Conservation (phyloP, 805 yeast species). For the Ogataea glucozyma region DNA sequence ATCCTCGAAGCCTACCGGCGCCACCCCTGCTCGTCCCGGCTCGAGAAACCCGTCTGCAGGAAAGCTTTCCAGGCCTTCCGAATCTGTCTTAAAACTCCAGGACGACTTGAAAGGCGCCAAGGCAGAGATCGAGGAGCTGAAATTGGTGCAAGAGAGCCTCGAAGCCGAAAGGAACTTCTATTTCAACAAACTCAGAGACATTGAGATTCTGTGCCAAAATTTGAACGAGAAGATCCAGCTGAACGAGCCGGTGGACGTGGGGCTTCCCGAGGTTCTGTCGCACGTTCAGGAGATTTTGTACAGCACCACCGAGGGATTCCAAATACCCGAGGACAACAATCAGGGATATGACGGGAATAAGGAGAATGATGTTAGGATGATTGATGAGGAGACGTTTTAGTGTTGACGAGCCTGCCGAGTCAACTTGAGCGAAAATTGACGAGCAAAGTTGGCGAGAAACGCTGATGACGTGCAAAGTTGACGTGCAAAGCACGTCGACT, state of each 20-base stretch:
- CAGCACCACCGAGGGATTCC: constrained; percentile 83
- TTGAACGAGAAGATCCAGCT: constrained; percentile 51
- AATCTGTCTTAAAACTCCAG: constrained; percentile 25
- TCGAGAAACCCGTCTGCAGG: constrained; percentile 15
- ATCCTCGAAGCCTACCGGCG: constrained; percentile 8
- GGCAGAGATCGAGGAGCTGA: constrained; percentile 58
- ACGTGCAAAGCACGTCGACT: no score
- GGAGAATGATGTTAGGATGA: constrained; percentile 26
- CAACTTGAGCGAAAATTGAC: background rate
- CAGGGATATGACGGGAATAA: constrained; percentile 11
- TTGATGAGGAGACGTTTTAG: constrained; percentile 40
- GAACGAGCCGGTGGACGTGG: constrained; percentile 26
- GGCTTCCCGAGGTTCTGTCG: constrained; percentile 44
- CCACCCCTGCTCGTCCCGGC: constrained; percentile 10
- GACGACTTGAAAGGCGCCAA: constrained; percentile 50
- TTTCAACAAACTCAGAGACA: constrained; percentile 83
- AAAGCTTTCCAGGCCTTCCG: constrained; percentile 1
- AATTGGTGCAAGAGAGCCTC: constrained; percentile 60
- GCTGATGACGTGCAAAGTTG: no score
- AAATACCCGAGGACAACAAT: constrained; percentile 46
- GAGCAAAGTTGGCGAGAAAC: no score
- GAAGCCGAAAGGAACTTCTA: constrained; percentile 88
- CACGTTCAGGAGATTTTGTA: constrained; percentile 77
- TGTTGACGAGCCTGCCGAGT: background rate
- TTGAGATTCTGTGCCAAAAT: constrained; percentile 76